A percentile compares a stretch with the other conserved stretches of the same genome.
phyloP scores from a whole-genome alignment of 345 rosid genomes.

The Barbarea vulgaris region DNA sequence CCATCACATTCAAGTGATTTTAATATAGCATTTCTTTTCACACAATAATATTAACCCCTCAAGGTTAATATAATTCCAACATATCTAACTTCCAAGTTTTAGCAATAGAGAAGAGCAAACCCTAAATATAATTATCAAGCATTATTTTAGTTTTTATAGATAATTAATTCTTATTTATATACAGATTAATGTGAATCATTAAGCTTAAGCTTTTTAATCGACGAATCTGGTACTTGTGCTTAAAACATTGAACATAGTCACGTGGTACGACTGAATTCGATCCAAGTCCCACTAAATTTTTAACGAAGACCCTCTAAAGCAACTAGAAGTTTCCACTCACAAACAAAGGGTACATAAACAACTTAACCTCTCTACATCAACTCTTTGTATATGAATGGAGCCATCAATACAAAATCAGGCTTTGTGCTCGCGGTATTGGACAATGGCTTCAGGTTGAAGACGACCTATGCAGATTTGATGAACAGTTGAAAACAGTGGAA shows the following conservation, averaged over 20 bases:
- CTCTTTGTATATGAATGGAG: constrained; percentile 9
- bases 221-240: not conserved
- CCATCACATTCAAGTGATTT: no score
- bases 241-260: constrained; percentile 11
- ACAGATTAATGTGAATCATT: not conserved
- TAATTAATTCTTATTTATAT: not conserved
- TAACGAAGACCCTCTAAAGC: not conserved
- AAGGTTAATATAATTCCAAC: no score
- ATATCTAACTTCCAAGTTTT: no score
- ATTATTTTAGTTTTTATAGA: no score
- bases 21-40: no score
- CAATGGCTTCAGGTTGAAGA: constrained; percentile 88
- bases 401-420: constrained; percentile 5
- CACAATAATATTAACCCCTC: no score
- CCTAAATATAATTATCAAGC: not conserved
- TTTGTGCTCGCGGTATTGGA: constrained; percentile 71
- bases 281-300: constrained; percentile 1
- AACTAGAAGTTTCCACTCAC: not conserved
- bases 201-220: not conserved
- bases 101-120: no score
- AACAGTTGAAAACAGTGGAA: constrained; percentile 83
- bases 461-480: constrained; percentile 70
- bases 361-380: constrained; percentile 13
- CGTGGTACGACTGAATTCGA: not conserved
- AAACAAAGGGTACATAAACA: not conserved